A percentile compares a stretch with the other conserved stretches of the same genome.
phyloP scores from a whole-genome alignment of 2,329 filamentous ascomycete genomes.

The Monilinia vaccinii-corymbosi region DNA sequence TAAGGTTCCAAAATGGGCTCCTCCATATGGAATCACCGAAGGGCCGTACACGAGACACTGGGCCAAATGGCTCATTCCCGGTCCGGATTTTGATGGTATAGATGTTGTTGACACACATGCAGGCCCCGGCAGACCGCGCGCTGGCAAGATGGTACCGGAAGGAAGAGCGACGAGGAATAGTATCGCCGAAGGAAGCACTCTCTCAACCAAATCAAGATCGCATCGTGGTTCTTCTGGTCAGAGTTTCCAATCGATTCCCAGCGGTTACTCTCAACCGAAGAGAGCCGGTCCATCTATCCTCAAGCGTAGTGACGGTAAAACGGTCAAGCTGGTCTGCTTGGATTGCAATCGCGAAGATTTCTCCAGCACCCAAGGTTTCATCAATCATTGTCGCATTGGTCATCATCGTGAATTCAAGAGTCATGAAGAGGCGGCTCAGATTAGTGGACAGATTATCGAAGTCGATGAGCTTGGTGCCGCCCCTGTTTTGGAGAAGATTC shows the following conservation, averaged over 20 bases:
- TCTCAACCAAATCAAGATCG: slow-evolving; percentile 41
- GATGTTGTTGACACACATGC: slow-evolving; percentile 35
- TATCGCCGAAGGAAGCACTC: slow-evolving; percentile 44
- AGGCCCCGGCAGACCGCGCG: slow-evolving; percentile 21
- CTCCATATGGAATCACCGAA: slow-evolving; percentile 83
- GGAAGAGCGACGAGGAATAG: slow-evolving; percentile 74
- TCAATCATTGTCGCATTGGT: slow-evolving; percentile 96
- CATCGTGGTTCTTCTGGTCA: slow-evolving; percentile 50
- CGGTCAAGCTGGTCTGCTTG: slow-evolving; percentile 83
- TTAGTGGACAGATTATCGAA: slow-evolving; percentile 77
- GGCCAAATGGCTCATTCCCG: slow-evolving; percentile 87
- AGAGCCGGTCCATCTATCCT: slow-evolving; percentile 76
- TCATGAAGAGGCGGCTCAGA: slow-evolving; percentile 85
- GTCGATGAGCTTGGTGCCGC: slow-evolving; percentile 47
- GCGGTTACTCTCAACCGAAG: slow-evolving; percentile 63
- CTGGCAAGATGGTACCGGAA: slow-evolving; percentile 44
- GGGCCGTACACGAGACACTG: slow-evolving; percentile 94
- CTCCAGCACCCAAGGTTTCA: slow-evolving; percentile 95
- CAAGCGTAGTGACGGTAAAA: slow-evolving; percentile 75
- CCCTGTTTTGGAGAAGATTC: slow-evolving; percentile 35
- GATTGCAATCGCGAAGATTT: slow-evolving; percentile 88
- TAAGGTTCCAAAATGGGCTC: slow-evolving; percentile 64
- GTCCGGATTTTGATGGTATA: slow-evolving; percentile 73
- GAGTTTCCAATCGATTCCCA: slow-evolving; percentile 60
- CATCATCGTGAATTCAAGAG: slow-evolving; percentile 91